Evolutionary conservation across 306 rosid species (phyloP), one percentile per base, ranked within the genome.

Genomic region (Dryas octopetala): DNA sequence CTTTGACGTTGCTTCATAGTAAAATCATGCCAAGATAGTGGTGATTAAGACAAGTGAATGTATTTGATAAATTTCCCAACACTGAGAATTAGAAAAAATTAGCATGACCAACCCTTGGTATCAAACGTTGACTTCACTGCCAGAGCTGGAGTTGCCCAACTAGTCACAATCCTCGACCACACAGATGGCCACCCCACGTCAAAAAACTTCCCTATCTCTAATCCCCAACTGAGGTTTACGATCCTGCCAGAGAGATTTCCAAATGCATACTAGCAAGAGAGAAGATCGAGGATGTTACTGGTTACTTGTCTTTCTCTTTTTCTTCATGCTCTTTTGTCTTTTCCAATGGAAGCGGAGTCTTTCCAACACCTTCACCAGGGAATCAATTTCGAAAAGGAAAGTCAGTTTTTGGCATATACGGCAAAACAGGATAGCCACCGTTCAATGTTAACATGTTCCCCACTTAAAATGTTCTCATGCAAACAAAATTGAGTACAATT

Each of bases 321-420:
- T 87, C 91, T 74, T 72, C 89, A 38, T 79, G 88, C 68, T 84
- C 97, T 53, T 28, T 28, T 28, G 32, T 28, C 32, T 89, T 87
- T 62, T 92, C 98, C 77, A 95, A 10, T 6, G 99, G 99, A 83
- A 95, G 99, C 79, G 92, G 81, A 61, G 98, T 97, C 84, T 92
- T 92, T 50, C 92, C 99, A 84, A 89, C 85, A 84, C 84, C 87
- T 86, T 74, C 70, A 72, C 63, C 70, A 78, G 17, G 60, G 72
- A 79, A 62, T 28, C 51, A 67, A 61, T 58, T 52, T 13, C 10
- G 19, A 54, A 9, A 65, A 44, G 55, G 45, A 58, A 26, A 13
- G 47, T 50, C 4, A 41, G 46, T 62, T 50, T 8, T 3, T 48
- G 48, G 51, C 17, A 28, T 23, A 28, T 28, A 28, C 32, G 2